These are phyloP conservation scores for Aspergillus coremiiformis DNA, from an alignment of 495 filamentous ascomycete species.

Conservation along the genomic window DNA sequence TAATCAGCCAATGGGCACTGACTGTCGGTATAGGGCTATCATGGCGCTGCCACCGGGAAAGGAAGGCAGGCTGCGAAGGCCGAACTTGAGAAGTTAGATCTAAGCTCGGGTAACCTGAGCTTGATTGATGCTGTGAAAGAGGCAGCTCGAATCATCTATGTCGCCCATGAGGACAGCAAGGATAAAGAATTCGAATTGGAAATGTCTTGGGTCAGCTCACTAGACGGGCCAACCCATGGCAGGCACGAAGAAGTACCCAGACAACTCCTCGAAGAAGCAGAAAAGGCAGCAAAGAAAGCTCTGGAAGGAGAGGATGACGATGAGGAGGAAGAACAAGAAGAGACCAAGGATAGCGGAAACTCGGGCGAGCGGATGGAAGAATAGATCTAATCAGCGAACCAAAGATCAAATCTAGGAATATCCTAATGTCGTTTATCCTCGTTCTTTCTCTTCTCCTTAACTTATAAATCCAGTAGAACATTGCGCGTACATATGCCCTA, in stretches of 20 bases:
- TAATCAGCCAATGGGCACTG: conserved; percentile 2
- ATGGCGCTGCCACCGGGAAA: conserved; percentile 94
- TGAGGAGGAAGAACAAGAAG: conserved; percentile 64
- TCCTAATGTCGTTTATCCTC: neutral
- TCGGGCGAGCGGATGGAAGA: conserved; percentile 70
- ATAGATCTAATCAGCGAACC: conserved; percentile 36
- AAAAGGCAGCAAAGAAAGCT: conserved; percentile 67
- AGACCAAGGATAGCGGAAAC: conserved; percentile 40
- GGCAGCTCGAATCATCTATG: conserved; percentile 91
- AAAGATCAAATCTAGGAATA: neutral
- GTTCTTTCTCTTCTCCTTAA: neutral
- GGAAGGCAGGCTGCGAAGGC: conserved; percentile 93
- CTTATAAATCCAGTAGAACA: neutral
- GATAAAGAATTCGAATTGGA: conserved; percentile 99
- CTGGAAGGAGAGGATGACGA: conserved; percentile 67
- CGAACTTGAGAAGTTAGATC: conserved; percentile 93
- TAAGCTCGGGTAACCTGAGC: conserved; percentile 66
- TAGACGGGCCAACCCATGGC: conserved; percentile 80
- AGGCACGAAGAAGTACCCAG: conserved; percentile 87
- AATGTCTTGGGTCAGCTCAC: conserved; percentile 91
- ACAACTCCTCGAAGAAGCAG: conserved; percentile 81
- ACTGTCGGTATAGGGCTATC: conserved; percentile 63
- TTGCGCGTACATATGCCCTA: neutral
- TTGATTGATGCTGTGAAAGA: conserved; percentile 88
- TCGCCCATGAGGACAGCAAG: conserved; percentile 93